Evolutionary conservation across 1,284 basidiomycete species (phyloP).

Genomic region (Trametes polyzona): DNA sequence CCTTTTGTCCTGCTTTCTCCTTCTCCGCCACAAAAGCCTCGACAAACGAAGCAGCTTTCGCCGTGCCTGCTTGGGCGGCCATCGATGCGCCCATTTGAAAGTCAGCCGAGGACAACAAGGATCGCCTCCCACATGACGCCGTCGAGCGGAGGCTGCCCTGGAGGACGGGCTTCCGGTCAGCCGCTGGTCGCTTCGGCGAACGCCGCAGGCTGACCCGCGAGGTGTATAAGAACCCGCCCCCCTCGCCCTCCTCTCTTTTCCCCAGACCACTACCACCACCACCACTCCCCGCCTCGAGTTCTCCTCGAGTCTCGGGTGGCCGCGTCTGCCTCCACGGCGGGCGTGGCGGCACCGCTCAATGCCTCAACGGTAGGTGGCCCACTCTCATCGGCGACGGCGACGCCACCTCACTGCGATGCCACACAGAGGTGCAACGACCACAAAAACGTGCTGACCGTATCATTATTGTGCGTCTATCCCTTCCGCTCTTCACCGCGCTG

Average conservation of each 20-base stretch:
- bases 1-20: not conserved
- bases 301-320: not conserved
- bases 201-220: not conserved
- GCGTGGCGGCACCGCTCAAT: not conserved
- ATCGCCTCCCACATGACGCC: not conserved
- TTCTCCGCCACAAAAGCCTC: not conserved
- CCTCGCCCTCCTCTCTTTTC: not conserved
- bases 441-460: too few relatives aligned
- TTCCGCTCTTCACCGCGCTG: too few relatives aligned
- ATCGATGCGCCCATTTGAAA: conserved; percentile 12
- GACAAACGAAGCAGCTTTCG: too few relatives aligned
- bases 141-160: not conserved
- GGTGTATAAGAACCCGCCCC: conserved; percentile 1
- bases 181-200: not conserved
- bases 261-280: not conserved
- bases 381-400: not conserved
- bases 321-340: not conserved
- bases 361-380: not conserved
- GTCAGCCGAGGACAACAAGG: conserved; percentile 7
- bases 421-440: not conserved
- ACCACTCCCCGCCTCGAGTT: not conserved
- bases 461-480: too few relatives aligned
- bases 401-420: not conserved
- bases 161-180: not conserved
- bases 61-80: conserved; percentile 3